Base-by-base conservation (phyloP, 116 monocot genomes). In the Trichopus zeylanicus region DNA sequence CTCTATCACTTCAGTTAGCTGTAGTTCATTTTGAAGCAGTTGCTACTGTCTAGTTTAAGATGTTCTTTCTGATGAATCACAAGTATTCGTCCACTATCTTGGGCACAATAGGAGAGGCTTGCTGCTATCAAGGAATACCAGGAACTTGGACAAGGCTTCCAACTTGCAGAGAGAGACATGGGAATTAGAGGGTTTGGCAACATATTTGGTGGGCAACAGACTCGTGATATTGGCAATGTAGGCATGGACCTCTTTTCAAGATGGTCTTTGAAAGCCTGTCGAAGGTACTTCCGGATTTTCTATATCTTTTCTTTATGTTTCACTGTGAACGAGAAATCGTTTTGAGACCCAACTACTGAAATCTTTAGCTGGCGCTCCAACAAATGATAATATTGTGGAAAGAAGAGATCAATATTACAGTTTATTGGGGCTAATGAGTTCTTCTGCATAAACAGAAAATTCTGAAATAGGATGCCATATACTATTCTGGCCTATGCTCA, bases 181-280 rank as follows among this genome's bases (percentile, higher is more conserved):
- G 90, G 80, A 52, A 94, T 94, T 52, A 74, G 94, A 71, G 94
- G 94, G 37, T 94, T 94, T 67, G 94, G 94, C 38, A 94, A 86
- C 67, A 82, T 89, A 51, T 94, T 94, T 83, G 94, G 94, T 60
- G 94, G 89, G 63, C 90, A 94, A 64, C 94, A 94, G 61, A 89
- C 86, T 62, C 89, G 94, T 47, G 90, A 94, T 79, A 68, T 94
- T 73, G 94, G 89, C 53, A 94, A 94, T 78, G 94, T 94, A 33
- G 94, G 94, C 21, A 70, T 86, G 46, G 94, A 94, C 68, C 86
- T 94, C 27, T 94, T 89, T 94, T 94, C 69, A 90, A 94, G 71
- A 94, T 94, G 94, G 89, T 94, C 51, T 94, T 89, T 64, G 94
- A 94, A 49, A 89, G 86, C 68, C 76, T 94, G 73, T 94, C 94